phyloP scores from a whole-genome alignment of 345 rosid species.

The Viola odorata region DNA sequence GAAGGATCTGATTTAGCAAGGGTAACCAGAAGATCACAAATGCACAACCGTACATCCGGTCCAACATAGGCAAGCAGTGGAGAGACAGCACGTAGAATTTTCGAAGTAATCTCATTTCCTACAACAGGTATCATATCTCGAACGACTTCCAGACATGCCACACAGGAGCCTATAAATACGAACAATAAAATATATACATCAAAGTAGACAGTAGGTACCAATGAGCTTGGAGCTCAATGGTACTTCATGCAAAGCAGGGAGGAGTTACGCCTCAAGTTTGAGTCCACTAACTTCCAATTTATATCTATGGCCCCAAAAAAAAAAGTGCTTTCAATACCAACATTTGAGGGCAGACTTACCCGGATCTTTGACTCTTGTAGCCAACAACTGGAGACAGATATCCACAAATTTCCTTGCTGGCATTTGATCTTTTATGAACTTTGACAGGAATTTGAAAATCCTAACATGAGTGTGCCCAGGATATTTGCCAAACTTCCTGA shows the following conservation, averaged over 20 bases:
- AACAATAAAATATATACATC: slow-evolving; percentile 5
- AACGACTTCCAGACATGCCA: slow-evolving; percentile 54
- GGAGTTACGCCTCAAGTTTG: too few species aligned
- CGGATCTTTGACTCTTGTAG: slow-evolving; percentile 42
- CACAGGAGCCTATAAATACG: slow-evolving; percentile 45
- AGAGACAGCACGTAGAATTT: slow-evolving; percentile 46
- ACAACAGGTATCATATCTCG: slow-evolving; percentile 45
- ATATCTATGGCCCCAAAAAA: too few species aligned
- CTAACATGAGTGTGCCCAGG: slow-evolving; percentile 52
- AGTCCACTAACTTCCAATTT: too few species aligned
- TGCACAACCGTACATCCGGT: slow-evolving; percentile 47
- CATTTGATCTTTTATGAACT: slow-evolving; percentile 45
- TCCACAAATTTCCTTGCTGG: slow-evolving; percentile 56
- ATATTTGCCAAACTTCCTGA: slow-evolving; percentile 65
- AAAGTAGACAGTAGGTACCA: not conserved
- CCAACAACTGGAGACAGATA: slow-evolving; percentile 58
- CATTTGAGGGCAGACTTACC: slow-evolving; percentile 38
- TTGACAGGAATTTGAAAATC: slow-evolving; percentile 64
- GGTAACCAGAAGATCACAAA: slow-evolving; percentile 67
- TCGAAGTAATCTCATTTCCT: slow-evolving; percentile 39
- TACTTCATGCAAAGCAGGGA: too few species aligned
- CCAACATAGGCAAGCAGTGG: slow-evolving; percentile 66
- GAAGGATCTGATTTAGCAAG: slow-evolving; percentile 69
- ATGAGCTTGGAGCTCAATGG: too few species aligned
- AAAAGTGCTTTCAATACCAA: not conserved